phyloP scores from a whole-genome alignment of 208 protist genomes.

The Ichthyophonus hoferi region DNA sequence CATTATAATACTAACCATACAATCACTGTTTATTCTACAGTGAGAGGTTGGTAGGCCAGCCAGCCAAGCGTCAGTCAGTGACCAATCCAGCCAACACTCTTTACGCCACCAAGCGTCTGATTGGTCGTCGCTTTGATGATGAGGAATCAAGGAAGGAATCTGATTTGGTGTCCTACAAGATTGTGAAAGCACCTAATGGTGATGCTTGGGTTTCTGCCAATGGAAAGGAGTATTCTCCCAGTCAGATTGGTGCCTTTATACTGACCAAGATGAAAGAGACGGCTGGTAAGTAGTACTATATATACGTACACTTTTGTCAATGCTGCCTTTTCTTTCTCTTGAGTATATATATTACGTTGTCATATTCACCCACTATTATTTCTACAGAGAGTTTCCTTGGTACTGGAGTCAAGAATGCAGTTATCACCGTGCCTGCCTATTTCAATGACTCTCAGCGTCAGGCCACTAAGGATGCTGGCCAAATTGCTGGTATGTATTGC shows the following conservation, averaged over 20 bases:
- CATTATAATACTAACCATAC: no score
- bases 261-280: constrained; percentile 82
- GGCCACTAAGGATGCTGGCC: constrained; percentile 75
- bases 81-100: constrained; percentile 83
- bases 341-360: no score
- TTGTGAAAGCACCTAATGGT: constrained; percentile 80
- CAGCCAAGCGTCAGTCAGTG: constrained; percentile 76
- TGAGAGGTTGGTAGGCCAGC: constrained; percentile 74
- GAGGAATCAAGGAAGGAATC: constrained; percentile 62
- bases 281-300: no score
- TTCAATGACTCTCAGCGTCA: constrained; percentile 84
- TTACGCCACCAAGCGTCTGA: constrained; percentile 85
- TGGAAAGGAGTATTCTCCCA: constrained; percentile 66
- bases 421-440: constrained; percentile 77
- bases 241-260: constrained; percentile 72
- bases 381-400: constrained; percentile 43
- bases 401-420: constrained; percentile 60
- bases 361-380: no score
- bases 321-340: no score
- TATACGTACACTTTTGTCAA: no score
- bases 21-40: no score
- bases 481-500: constrained; percentile 57
- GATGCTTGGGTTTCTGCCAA: constrained; percentile 85
- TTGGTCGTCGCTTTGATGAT: constrained; percentile 69
- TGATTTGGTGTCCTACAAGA: constrained; percentile 85